Base-by-base conservation (phyloP, 768 basidiomycete genomes). In the Tricholoma furcatifolium region DNA sequence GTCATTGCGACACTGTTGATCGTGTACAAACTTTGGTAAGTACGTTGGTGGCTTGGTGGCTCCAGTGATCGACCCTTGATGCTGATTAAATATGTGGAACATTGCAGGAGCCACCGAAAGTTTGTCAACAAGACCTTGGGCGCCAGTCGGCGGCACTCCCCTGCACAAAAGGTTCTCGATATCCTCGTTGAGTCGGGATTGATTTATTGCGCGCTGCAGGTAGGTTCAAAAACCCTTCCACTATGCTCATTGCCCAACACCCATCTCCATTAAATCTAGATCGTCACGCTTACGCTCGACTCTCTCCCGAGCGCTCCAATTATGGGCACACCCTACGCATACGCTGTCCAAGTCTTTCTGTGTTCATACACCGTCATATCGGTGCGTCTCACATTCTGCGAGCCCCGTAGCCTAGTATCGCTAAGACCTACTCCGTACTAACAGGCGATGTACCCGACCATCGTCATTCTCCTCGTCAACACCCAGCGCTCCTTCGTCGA, bases 391-490 rank as follows among this genome's bases (percentile, higher is more conserved):
- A 0, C 45, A 12, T 31, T 32, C 31, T 27, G n/a, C n/a, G n/a
- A 34, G 4, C 11, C 44, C 17, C 9, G 5, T 3, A 4, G 2
- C 8, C 36, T 2, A 8, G n/a, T 6, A 6, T 27, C 20, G 15
- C 38, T 39, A n/a, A 42, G n/a, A n/a, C n/a, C n/a, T 17, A 3
- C 6, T 4, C 23, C 36, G 5, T 30, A 2, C 27, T 7, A 4
- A 27, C 32, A 55, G 54, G 54, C 54, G 12, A 55, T 55, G 54
- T 55, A 55, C 20, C 54, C 54, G 3, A 50, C 49, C 30, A 40
- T 55, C n/a, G 41, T 55, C 18, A 36, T 55, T 14, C 36, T 55
- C 20, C 39, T 55, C 17, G 49, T 55, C 27, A 55, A 55, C 43
- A 41, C 14, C 39, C 54, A 51, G 17, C 48, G 43, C 24, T 55